Evolutionary conservation across 208 protist genomes (phyloP), one percentile per base, ranked within the genome.

Genomic region (Giardia muris): DNA sequence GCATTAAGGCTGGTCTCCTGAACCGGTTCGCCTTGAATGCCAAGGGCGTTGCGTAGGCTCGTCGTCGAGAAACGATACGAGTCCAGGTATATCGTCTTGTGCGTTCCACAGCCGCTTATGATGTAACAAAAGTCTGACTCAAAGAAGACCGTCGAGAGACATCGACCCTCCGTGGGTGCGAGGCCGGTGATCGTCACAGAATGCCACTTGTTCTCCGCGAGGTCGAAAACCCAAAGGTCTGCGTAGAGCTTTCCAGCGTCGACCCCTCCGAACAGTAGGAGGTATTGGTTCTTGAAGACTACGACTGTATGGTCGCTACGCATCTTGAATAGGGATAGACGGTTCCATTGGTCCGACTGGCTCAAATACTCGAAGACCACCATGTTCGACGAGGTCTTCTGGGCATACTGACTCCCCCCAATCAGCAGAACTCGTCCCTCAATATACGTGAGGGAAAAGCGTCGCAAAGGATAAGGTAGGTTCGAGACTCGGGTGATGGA

Each of bases 231-330:
- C 57, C 57, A 76, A 76, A 76, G 57, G 30, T 76, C 57, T 10
- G 57, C 57, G 57, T 76, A 76, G 57, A 76, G 57, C 57, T 76
- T 76, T 76, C 57, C 57, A 39, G 57, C 57, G 57, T 76, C 57
- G 57, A 76, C 57, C 19, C 57, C 57, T 39, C 57, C 57, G 30
- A 76, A 76, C 30, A 76, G 57, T 30, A 76, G 57, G 57, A 76
- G 57, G 57, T 76, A 76, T 10, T 76, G 10, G 57, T 76, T 76
- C 57, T 30, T 76, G 57, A 76, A 76, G 10, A 76, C 57, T 39
- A 30, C 57, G 30, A 76, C 57, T 30, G 57, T 76, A 30, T 76
- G 57, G 57, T 76, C 57, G 30, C 57, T 76, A 30, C 57, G 57
- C 57, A 76, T 76, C 57, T 76, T 76, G 57, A 76, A 76, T 10